Evolutionary conservation across 2,329 filamentous ascomycete species (phyloP).

Genomic region (Colletotrichum sublineola): DNA sequence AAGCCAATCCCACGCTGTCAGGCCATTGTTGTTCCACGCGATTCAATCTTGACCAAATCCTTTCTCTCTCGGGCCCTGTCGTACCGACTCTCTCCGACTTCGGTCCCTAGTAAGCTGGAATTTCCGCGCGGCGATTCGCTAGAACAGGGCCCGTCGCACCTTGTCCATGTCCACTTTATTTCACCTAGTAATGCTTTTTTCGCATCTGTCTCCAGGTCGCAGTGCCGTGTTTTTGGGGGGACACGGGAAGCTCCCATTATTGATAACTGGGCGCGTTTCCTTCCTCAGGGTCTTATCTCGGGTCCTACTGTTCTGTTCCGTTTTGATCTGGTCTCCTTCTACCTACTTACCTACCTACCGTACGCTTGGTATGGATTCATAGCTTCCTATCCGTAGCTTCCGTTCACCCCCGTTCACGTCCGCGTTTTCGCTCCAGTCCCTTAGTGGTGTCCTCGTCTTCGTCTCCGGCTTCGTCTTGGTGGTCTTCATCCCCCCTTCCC

Average conservation of each 20-base stretch:
- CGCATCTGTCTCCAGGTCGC: not conserved
- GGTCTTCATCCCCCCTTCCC: not conserved
- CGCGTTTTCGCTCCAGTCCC: not conserved
- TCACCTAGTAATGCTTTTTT: constrained; percentile 1
- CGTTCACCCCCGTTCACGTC: not conserved
- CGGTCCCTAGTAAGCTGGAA: constrained; percentile 41
- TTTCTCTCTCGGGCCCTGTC: constrained; percentile 30
- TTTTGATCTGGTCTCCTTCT: not conserved
- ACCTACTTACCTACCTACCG: not conserved
- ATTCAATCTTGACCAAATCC: not conserved
- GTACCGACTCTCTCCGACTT: constrained; percentile 42
- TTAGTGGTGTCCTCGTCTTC: not conserved
- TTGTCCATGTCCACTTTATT: constrained; percentile 22
- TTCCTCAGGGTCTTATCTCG: not conserved
- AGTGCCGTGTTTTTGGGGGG: not conserved
- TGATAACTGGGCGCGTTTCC: constrained; percentile 30
- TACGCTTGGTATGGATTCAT: constrained; percentile 25
- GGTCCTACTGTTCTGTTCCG: constrained; percentile 11
- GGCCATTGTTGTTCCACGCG: not conserved
- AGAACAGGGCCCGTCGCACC: constrained; percentile 12
- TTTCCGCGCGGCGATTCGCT: constrained; percentile 36
- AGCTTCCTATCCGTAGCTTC: constrained; percentile 20
- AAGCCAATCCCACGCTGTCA: constrained; percentile 16
- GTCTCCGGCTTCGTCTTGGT: constrained; percentile 2
- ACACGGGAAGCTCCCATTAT: constrained; percentile 10